Conservation (phyloP, 495 filamentous ascomycete species). For the Ramalina intermedia region DNA sequence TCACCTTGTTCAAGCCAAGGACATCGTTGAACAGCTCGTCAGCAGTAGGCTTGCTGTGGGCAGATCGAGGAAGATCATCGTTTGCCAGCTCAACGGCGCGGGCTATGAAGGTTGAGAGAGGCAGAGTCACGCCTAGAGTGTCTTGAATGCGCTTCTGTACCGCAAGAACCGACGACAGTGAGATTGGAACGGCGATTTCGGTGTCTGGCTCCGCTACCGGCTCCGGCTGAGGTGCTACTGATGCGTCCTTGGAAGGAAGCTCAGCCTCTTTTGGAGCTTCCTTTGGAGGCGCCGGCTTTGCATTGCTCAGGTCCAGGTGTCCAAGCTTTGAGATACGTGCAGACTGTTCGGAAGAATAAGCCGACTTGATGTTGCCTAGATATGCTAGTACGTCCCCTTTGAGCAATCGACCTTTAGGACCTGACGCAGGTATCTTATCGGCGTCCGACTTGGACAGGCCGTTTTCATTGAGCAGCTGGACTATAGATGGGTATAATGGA, state of each 20-base stretch:
- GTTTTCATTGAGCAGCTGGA: conserved; percentile 63
- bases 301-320: conserved; percentile 87
- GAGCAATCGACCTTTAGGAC: conserved; percentile 76
- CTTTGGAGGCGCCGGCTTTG: conserved; percentile 58
- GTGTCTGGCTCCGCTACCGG: conserved; percentile 31
- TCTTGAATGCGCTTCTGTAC: conserved; percentile 67
- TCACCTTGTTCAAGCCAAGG: conserved; percentile 54
- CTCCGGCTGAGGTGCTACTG: conserved; percentile 1
- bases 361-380: conserved; percentile 56
- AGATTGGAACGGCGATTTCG: conserved; percentile 55
- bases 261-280: not conserved
- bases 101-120: conserved; percentile 73
- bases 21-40: conserved; percentile 84
- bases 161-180: conserved; percentile 58
- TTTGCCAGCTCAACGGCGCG: conserved; percentile 77
- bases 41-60: conserved; percentile 43
- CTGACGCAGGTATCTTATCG: conserved; percentile 69
- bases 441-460: conserved; percentile 55
- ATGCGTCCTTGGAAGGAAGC: not conserved
- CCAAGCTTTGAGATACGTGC: conserved; percentile 54
- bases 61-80: conserved; percentile 57
- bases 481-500: conserved; percentile 77
- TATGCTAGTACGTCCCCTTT: conserved; percentile 95
- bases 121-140: conserved; percentile 61
- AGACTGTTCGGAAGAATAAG: conserved; percentile 55